A percentile compares a stretch with the other conserved stretches of the same genome.
These are phyloP conservation scores for Eimeria zaria DNA, from an alignment of 169 alveolate genomes.

Conservation along the genomic window DNA sequence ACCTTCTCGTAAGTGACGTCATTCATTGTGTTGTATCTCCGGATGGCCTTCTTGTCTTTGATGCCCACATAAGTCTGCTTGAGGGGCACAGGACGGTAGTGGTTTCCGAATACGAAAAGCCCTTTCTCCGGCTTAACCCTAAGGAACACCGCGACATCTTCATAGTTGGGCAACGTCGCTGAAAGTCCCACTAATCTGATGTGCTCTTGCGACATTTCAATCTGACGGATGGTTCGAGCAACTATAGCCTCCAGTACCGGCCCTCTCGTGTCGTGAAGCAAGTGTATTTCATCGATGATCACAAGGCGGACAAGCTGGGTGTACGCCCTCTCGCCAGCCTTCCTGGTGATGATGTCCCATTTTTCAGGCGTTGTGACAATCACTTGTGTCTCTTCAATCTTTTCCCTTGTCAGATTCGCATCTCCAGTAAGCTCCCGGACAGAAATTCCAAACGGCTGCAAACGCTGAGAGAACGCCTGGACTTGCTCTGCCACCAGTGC, in stretches of 20 bases:
- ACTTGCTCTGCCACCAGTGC: slow-evolving; percentile 99
- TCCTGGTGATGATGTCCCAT: slow-evolving; percentile 99
- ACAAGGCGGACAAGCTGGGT: slow-evolving; percentile 97
- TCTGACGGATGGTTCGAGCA: slow-evolving; percentile 98
- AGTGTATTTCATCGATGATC: slow-evolving; percentile 99
- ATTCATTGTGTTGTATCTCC: slow-evolving; percentile 97
- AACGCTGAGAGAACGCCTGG: slow-evolving; percentile 79
- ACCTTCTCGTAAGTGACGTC: slow-evolving; percentile 98
- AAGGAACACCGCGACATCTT: slow-evolving; percentile 99
- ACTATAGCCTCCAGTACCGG: slow-evolving; percentile 99
- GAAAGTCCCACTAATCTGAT: slow-evolving; percentile 98
- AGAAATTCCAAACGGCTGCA: slow-evolving; percentile 84
- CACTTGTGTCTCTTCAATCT: slow-evolving; percentile 99
- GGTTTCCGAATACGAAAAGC: slow-evolving; percentile 97
- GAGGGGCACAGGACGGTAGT: slow-evolving; percentile 99
- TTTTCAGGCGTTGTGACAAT: slow-evolving; percentile 99
- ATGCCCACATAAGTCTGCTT: slow-evolving; percentile 98
- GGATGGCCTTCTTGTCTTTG: slow-evolving; percentile 99
- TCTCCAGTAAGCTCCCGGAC: slow-evolving; percentile 86
- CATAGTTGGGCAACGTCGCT: slow-evolving; percentile 99
- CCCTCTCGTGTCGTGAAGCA: slow-evolving; percentile 99
- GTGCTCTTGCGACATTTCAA: slow-evolving; percentile 93
- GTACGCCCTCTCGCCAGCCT: slow-evolving; percentile 97
- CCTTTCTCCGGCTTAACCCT: slow-evolving; percentile 97
- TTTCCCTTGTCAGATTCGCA: slow-evolving; percentile 92